These are phyloP conservation scores for Pisolithus orientalis DNA, from an alignment of 768 basidiomycete genomes.

Conservation along the genomic window DNA sequence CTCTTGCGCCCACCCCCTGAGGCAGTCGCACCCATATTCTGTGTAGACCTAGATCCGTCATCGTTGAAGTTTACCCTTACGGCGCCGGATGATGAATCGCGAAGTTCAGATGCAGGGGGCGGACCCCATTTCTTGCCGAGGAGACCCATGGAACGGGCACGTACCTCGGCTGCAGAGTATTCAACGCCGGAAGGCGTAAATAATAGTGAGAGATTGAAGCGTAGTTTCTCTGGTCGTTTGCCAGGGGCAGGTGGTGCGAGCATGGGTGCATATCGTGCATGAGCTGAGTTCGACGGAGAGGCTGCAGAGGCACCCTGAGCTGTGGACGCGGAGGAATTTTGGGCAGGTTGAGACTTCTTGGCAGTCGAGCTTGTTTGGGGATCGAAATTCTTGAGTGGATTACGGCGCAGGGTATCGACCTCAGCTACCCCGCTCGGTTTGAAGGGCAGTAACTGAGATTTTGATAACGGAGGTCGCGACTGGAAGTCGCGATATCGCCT, in stretches of 20 bases:
- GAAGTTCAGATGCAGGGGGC: slow-evolving; percentile 40
- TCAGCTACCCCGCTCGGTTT: slow-evolving; percentile 22
- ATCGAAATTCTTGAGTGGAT: slow-evolving; percentile 32
- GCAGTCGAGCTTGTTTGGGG: slow-evolving; percentile 28
- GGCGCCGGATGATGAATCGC: slow-evolving; percentile 30
- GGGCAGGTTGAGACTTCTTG: slow-evolving; percentile 4
- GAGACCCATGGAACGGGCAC: slow-evolving; percentile 76
- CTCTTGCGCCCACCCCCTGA: slow-evolving; percentile 37
- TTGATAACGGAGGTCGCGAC: slow-evolving; percentile 34
- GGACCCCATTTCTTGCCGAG: slow-evolving; percentile 82
- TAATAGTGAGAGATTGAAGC: slow-evolving; percentile 61
- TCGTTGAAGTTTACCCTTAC: slow-evolving; percentile 54
- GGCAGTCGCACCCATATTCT: slow-evolving; percentile 29
- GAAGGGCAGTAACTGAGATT: slow-evolving; percentile 18
- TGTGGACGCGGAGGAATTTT: slow-evolving; percentile 11
- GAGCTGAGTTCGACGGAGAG: slow-evolving; percentile 27
- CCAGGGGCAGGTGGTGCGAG: slow-evolving; percentile 62
- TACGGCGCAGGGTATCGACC: slow-evolving; percentile 26
- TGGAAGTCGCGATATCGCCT: slow-evolving; percentile 77
- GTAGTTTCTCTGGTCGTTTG: slow-evolving; percentile 65
- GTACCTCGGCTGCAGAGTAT: slow-evolving; percentile 79
- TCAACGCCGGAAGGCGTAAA: slow-evolving; percentile 76
- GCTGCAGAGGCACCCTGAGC: slow-evolving; percentile 26
- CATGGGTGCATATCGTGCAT: slow-evolving; percentile 62
- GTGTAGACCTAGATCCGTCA: slow-evolving; percentile 42